Evolutionary conservation across 768 basidiomycete species (phyloP), one percentile per base, ranked within the genome.

Genomic region (Mrakia hoshinonis): DNA sequence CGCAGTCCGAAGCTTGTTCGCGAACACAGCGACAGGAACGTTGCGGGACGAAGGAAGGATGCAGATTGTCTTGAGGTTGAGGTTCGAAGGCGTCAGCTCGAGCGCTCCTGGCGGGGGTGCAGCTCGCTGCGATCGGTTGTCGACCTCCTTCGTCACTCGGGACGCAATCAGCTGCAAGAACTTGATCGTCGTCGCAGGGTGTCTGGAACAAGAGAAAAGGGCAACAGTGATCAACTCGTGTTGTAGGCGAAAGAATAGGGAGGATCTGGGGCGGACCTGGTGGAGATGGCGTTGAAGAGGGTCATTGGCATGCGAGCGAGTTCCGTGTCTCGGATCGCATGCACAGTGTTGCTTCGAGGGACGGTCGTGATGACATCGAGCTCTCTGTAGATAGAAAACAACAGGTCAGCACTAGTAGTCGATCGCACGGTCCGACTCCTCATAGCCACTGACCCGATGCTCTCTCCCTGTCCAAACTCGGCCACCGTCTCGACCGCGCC

Each of bases 271-370:
- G 46, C 67, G 52, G 15, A 69, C 55, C 76, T 74, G 36, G 77
- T 73, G 20, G 79, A 78, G 71, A 98, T 95, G 0, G 96, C 96
- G 79, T 98, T 98, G 83, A 98, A 99, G 12, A 99, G 83, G 0
- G 96, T 96, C 76, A 90, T 87, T 0, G 96, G 96, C 90, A 99
- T 96, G 36, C 95, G 83, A 36, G 95, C 95, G 15, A 99, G 84
- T 79, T 99, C 96, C 0, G 93, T 92, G 78, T 99, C 96, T 76
- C 96, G 91, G 74, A 99, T 98, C 9, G 96, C 96, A 80, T 98
- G 95, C 22, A 97, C 87, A 0, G 93, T 98, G 61, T 87, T 94
- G 68, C 89, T 85, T 70, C 96, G 85, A 3, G 86, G 85, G 22
- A 88, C 89, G 75, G 88, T 90, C 10, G 94, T 96, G 76, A 99